Evolutionary conservation across 164 flowering plant genomes (phyloP), one percentile per base, ranked within the genome.

Genomic region (Malania oleifera): DNA sequence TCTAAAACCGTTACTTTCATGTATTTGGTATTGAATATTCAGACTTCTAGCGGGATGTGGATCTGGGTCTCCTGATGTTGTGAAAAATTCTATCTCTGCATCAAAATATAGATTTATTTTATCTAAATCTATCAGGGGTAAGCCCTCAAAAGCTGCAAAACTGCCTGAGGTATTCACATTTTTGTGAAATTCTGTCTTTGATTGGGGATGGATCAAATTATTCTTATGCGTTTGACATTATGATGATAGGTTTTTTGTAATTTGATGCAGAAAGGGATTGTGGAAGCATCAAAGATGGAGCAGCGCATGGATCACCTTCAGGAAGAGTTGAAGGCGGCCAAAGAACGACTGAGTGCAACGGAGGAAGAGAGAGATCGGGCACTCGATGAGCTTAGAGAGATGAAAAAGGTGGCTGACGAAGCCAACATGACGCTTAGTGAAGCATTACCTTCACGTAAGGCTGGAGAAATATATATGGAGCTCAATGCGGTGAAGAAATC

Each of bases 291-390:
- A 27, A 62, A 62, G 60, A 76, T 77, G 77, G 81, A 75, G 62
- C 72, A 62, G 24, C 76, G 81, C 40, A 50, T 64, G 68, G 65
- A 31, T 41, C 59, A 67, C 37, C 38, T 62, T 28, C 72, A 77
- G 41, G 80, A 73, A 43, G 86, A 77, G 60, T 27, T 77, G 43
- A 53, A 49, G 54, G 55, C 43, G 59, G 47, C 62, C 28, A 75
- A 62, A 62, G 70, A 76, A 37, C 65, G 60, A 58, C 57, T 83
- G 52, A 44, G 20, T 15, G 67, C 54, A 9, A 58, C 43, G 0
- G 78, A 76, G 61, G 72, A 66, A 46, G 84, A 79, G 68, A 77
- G 75, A 52, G 62, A 72, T 20, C 66, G 56, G 49, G 75, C 67
- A 23, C 43, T 68, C 5, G 62, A 67, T 47, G 88, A 84, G 59